Evolutionary conservation across 176 grass and related monocot species (phyloP).

Genomic region (Aegilops longissima): DNA sequence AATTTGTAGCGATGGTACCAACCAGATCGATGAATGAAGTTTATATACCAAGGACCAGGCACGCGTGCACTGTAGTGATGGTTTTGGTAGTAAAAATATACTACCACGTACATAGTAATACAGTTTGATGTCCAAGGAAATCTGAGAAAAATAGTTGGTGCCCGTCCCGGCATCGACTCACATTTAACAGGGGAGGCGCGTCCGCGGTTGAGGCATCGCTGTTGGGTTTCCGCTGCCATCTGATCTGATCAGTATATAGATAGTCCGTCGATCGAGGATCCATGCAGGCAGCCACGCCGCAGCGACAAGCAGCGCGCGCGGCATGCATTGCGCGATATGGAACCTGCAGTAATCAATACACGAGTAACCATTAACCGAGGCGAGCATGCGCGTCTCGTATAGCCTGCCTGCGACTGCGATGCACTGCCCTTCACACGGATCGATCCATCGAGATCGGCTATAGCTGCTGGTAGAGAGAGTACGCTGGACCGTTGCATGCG

Average conservation of each 20-base stretch:
- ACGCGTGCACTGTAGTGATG: too few relatives aligned
- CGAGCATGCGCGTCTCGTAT: not conserved
- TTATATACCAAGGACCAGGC: too few relatives aligned
- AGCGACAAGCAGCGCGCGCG: too few relatives aligned
- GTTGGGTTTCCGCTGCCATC: not conserved
- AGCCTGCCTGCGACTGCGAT: not conserved
- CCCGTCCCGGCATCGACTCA: not conserved
- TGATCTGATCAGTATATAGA: too few relatives aligned
- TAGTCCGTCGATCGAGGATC: too few relatives aligned
- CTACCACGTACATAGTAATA: too few relatives aligned
- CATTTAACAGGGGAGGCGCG: not conserved
- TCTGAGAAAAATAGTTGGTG: not conserved
- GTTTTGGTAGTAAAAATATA: not conserved
- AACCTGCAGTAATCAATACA: not conserved
- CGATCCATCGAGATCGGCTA: not conserved
- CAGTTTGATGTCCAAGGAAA: not conserved
- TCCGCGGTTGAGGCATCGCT: slow-evolving; percentile 13
- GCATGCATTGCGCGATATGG: not conserved
- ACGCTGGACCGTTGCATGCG: not conserved
- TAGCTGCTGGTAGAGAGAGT: too few relatives aligned
- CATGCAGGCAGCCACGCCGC: not conserved
- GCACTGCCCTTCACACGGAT: not conserved
- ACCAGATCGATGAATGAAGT: not conserved
- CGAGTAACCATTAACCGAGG: not conserved
- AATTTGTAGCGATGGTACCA: not conserved